Evolutionary conservation across 768 basidiomycete species (phyloP), one percentile per base, ranked within the genome.

Genomic region (Leucocoprinus leucothites): DNA sequence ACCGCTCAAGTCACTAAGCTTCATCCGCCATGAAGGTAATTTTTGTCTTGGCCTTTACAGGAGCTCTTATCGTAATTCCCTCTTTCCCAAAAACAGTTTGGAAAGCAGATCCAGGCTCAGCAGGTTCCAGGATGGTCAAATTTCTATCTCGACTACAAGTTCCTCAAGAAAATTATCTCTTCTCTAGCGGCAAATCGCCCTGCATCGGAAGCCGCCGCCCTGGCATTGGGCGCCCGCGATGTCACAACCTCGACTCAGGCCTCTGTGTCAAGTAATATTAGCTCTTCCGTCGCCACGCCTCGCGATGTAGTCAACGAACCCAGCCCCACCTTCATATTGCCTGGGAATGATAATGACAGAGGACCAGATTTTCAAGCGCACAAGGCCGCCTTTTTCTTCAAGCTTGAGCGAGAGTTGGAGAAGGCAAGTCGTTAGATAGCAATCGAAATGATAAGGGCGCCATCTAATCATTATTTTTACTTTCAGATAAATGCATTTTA

Each of bases 301-400:
- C 75, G 69, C 25, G 74, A 73, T 57, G 4, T 21, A 22, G 34
- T 25, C 21, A 14, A 34, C 8, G 51, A 21, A 2, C 42, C 18
- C 9, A 53, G 19, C 16, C 79, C 85, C 19, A 81, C 82, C 40
- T 78, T 89, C 60, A 80, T 87, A 59, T 76, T 86, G 9, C 76
- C 84, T 4, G 77, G 79, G 19, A 79, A 85, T 62, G 87, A 91
- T 65, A 80, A 82, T 26, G 87, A 87, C 61, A 75, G 91, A 55
- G 87, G 91, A 0, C 82, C 89, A 16, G 88, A 91, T 65, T 94
- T 98, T 62, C 91, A 89, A 64, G 93, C 94, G 13, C 93, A 96
- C 75, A 93, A 95, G 66, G 91, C 95, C 3, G 93, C 94, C 1
- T 99, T 98, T 78, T 98, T 99, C 78, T 98, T 97, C 81, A 98